Conservation (phyloP, 108 stramenopile genomes). For the Fistulifera pelliculosa region DNA sequence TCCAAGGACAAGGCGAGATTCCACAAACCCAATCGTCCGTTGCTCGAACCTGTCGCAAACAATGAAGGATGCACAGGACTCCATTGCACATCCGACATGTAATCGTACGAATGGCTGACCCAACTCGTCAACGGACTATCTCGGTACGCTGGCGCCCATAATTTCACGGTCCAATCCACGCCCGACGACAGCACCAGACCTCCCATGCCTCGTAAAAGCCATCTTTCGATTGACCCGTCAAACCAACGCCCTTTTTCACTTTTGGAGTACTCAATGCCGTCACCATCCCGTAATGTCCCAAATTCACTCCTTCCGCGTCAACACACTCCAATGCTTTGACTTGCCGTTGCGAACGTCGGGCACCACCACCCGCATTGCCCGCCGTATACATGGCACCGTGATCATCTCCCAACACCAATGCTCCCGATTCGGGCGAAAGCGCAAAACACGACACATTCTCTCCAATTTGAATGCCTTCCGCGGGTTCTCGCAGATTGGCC, state of each 20-base stretch:
- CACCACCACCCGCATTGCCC: slow-evolving; percentile 29
- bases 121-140: slow-evolving; percentile 64
- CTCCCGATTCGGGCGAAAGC: slow-evolving; percentile 54
- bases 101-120: slow-evolving; percentile 81
- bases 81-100: slow-evolving; percentile 89
- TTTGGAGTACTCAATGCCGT: slow-evolving; percentile 49
- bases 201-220: slow-evolving; percentile 66
- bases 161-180: slow-evolving; percentile 86
- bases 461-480: slow-evolving; percentile 52
- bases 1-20: slow-evolving; percentile 73
- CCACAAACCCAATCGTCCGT: slow-evolving; percentile 79
- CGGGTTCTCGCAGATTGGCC: slow-evolving; percentile 74
- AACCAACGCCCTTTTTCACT: slow-evolving; percentile 24
- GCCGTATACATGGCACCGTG: slow-evolving; percentile 57
- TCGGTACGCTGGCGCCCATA: slow-evolving; percentile 79
- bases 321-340: slow-evolving; percentile 40
- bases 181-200: slow-evolving; percentile 73
- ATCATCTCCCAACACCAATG: slow-evolving; percentile 71
- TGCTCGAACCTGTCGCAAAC: slow-evolving; percentile 79
- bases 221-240: slow-evolving; percentile 30
- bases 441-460: slow-evolving; percentile 71
- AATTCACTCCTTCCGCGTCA: slow-evolving; percentile 13
- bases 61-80: slow-evolving; percentile 71
- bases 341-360: slow-evolving; percentile 39
- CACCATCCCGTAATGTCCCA: slow-evolving; percentile 76